phyloP scores from a whole-genome alignment of 495 filamentous ascomycete species.

The Lophiotrema nucula region DNA sequence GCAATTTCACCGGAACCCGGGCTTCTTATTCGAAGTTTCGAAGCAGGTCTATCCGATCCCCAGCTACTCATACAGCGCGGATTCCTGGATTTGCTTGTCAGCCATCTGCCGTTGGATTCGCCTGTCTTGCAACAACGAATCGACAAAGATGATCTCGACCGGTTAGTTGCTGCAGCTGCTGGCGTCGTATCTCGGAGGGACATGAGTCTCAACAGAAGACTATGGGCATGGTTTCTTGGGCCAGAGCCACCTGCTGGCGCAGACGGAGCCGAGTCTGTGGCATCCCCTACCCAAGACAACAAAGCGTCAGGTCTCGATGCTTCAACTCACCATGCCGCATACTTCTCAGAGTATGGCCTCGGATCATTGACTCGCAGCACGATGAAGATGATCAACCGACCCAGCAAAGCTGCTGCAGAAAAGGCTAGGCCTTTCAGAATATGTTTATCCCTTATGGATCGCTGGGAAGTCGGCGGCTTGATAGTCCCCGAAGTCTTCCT shows the following conservation, averaged over 20 bases:
- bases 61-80: conserved; percentile 90
- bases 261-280: conserved; percentile 40
- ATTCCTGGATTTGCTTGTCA: conserved; percentile 89
- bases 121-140: conserved; percentile 72
- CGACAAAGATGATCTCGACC: conserved; percentile 70
- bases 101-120: conserved; percentile 85
- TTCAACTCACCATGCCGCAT: conserved; percentile 53
- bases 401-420: conserved; percentile 58
- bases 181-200: conserved; percentile 84
- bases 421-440: conserved; percentile 86
- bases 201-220: conserved; percentile 89
- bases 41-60: conserved; percentile 82
- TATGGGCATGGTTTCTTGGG: conserved; percentile 97
- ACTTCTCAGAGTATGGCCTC: conserved; percentile 79
- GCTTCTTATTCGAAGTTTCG: conserved; percentile 83
- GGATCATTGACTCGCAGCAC: conserved; percentile 71
- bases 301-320: conserved; percentile 48
- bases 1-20: conserved; percentile 90
- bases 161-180: conserved; percentile 75
- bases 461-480: conserved; percentile 91
- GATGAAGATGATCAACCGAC: conserved; percentile 67
- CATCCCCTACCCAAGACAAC: conserved; percentile 51
- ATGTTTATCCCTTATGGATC: conserved; percentile 92
- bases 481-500: conserved; percentile 86
- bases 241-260: conserved; percentile 62